phyloP scores from a whole-genome alignment of 495 filamentous ascomycete genomes.

The Cenococcum geophilum region DNA sequence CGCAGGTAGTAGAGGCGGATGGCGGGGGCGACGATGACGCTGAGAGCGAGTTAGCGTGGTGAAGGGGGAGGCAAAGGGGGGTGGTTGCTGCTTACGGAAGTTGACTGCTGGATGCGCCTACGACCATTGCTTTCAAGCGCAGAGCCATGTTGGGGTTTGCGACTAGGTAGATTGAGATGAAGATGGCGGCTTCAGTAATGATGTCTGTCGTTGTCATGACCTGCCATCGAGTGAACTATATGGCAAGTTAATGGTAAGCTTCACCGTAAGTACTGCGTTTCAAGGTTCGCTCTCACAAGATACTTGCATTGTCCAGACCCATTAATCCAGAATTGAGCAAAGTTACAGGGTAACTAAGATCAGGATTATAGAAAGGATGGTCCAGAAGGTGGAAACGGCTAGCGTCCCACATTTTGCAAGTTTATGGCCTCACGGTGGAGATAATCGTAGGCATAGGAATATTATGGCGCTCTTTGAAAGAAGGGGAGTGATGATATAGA shows the following conservation, averaged over 20 bases:
- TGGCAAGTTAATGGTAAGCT: not conserved
- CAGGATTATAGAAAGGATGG: conserved; percentile 13
- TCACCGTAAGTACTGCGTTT: no score
- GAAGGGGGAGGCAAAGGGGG: not conserved
- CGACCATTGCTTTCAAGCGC: conserved; percentile 16
- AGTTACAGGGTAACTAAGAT: conserved; percentile 17
- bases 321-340: conserved; percentile 14
- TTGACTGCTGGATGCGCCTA: conserved; percentile 18
- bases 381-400: conserved; percentile 10
- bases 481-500: conserved; percentile 20
- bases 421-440: conserved; percentile 7
- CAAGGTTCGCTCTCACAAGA: conserved; percentile 9
- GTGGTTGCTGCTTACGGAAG: conserved; percentile 10
- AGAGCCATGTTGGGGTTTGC: conserved; percentile 13
- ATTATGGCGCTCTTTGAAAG: conserved; percentile 21
- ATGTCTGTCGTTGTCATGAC: conserved; percentile 22
- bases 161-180: conserved; percentile 19
- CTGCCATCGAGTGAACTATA: conserved; percentile 20
- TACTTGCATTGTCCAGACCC: conserved; percentile 8
- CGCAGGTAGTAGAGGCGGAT: conserved; percentile 15
- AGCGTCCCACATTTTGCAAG: conserved; percentile 12
- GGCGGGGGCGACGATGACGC: conserved; percentile 15
- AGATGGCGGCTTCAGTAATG: conserved; percentile 22
- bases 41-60: not conserved
- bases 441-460: conserved; percentile 19